Evolutionary conservation across 1,139 yeast genomes (phyloP), one percentile per base, ranked within the genome.

Genomic region (Candida smagusa): DNA sequence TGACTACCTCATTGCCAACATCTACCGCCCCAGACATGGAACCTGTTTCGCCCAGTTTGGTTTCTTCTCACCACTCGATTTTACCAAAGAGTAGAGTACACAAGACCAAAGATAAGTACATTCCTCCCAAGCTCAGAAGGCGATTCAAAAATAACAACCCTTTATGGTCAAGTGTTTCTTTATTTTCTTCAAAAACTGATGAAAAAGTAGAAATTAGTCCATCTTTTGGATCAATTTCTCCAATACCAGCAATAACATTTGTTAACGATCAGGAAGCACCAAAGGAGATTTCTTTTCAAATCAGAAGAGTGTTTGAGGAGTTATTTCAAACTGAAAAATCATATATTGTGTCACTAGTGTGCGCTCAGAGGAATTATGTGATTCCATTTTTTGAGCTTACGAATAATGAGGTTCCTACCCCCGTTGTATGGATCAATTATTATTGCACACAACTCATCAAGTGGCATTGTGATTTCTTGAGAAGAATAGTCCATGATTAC

Each of bases 241-340:
- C 53, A 2, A 26, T 29, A 6, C 52, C 53, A 19, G 23, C 19
- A 2, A 16, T 43, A 2, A 44, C 52, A 6, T 50, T 36, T 22
- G 21, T 21, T 7, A 29, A 33, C 9, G 33, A 40, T 7, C 22
- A 11, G 9, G 24, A 28, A 9, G 16, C 26, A 6, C 7, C 6
- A 9, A 27, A 40, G 13, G 48, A 53, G 0, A 16, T 16, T 5
- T 16, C 19, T 5, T 59, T 52, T 35, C 58, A 59, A 24, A 45
- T 75, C 34, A 56, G 52, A 26, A 63, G 59, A 30, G 56, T 68
- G 8, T 53, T 77, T 11, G 70, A 72, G 39, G 84, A 79, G 49
- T 49, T 78, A 2, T 38, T 69, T 0, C 65, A 62, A 7, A 75
- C 77, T 12, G 84, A 79, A 49, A 62, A 61, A 22, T 58, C 55